phyloP scores from a whole-genome alignment of 1,139 yeast species.

The Scheffersomyces quercinus region DNA sequence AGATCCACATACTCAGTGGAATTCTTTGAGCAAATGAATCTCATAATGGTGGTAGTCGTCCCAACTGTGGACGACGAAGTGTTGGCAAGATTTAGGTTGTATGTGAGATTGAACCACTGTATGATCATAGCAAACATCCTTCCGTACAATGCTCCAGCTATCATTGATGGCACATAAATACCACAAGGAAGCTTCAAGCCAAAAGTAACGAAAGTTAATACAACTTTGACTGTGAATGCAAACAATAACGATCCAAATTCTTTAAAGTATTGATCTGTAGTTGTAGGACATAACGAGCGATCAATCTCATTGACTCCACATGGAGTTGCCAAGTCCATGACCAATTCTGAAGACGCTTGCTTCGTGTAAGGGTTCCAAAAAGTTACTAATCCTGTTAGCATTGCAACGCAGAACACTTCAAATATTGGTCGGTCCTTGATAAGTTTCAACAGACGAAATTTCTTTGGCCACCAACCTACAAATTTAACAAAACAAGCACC shows the following conservation, averaged over 20 bases:
- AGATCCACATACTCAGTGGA: slow-evolving; percentile 41
- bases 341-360: slow-evolving; percentile 54
- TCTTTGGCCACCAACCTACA: slow-evolving; percentile 50
- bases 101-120: slow-evolving; percentile 36
- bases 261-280: slow-evolving; percentile 24
- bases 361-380: slow-evolving; percentile 56
- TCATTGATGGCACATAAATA: slow-evolving; percentile 70
- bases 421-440: slow-evolving; percentile 44
- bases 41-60: slow-evolving; percentile 15
- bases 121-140: slow-evolving; percentile 51
- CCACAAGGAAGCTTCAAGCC: slow-evolving; percentile 69
- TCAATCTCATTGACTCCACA: slow-evolving; percentile 33
- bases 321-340: slow-evolving; percentile 55
- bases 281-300: slow-evolving; percentile 44
- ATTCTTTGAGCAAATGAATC: slow-evolving; percentile 19
- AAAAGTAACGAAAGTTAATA: slow-evolving; percentile 54
- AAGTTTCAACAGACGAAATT: slow-evolving; percentile 33
- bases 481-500: slow-evolving; percentile 58
- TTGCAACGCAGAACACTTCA: slow-evolving; percentile 51
- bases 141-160: slow-evolving; percentile 66
- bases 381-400: slow-evolving; percentile 50
- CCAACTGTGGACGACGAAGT: slow-evolving; percentile 6
- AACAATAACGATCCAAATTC: slow-evolving; percentile 36
- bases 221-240: slow-evolving; percentile 49
- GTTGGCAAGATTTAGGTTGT: slow-evolving; percentile 18